Evolutionary conservation across 1,284 basidiomycete species (phyloP).

Genomic region (Trichosporon coremiiforme): DNA sequence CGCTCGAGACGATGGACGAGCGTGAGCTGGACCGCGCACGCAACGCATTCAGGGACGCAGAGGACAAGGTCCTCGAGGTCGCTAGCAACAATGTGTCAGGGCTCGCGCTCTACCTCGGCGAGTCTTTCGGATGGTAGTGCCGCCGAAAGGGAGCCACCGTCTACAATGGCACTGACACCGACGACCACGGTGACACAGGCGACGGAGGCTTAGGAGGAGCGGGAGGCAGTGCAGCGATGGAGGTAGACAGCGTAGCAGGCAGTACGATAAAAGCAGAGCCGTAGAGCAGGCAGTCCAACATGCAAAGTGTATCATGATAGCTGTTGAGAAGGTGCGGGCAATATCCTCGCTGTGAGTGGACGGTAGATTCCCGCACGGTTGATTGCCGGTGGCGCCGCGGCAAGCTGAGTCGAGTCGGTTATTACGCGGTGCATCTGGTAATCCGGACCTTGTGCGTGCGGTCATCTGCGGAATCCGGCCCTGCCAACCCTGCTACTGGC

Average conservation of each 20-base stretch:
- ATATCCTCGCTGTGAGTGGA: neutral
- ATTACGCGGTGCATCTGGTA: neutral
- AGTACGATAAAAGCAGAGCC: neutral
- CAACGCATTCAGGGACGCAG: slow-evolving; percentile 41
- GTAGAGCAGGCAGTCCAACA: neutral
- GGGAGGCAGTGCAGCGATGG: neutral
- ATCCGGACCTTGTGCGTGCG: too few relatives aligned
- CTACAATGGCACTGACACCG: too few relatives aligned
- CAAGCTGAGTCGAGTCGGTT: neutral
- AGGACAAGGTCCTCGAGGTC: slow-evolving; percentile 43
- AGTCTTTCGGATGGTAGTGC: slow-evolving; percentile 48
- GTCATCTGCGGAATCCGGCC: neutral
- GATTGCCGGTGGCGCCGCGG: neutral
- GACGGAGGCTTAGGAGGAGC: neutral
- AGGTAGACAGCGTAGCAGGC: neutral
- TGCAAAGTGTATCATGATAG: slow-evolving; percentile 1
- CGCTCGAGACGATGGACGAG: slow-evolving; percentile 28
- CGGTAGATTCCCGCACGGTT: neutral
- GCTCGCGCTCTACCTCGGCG: slow-evolving; percentile 46
- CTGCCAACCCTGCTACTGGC: neutral
- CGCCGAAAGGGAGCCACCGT: neutral
- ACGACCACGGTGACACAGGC: neutral
- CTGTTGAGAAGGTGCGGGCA: neutral
- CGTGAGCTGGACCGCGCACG: slow-evolving; percentile 44
- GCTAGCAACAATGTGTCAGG: slow-evolving; percentile 44